These are phyloP conservation scores for Aspergillus indologenus DNA, from an alignment of 495 filamentous ascomycete species.

Conservation along the genomic window DNA sequence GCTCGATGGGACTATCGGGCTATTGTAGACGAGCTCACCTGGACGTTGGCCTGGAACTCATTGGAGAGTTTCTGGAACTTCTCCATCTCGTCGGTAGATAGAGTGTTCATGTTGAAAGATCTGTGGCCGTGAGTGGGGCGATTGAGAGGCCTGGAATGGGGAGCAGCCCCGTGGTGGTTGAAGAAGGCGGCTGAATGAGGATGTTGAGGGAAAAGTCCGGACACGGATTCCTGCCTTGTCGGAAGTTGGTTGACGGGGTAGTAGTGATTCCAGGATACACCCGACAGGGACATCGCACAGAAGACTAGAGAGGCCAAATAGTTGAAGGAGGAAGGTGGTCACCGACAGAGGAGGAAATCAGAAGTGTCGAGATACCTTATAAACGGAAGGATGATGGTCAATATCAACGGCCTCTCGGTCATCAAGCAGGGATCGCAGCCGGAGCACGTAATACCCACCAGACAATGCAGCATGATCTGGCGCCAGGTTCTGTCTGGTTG, in stretches of 20 bases:
- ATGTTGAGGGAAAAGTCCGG: conserved; percentile 17
- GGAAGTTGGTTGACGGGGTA: conserved; percentile 36
- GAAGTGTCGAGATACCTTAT: conserved; percentile 10
- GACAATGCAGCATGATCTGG: conserved; percentile 21
- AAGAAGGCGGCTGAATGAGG: conserved; percentile 23
- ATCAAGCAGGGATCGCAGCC: background rate
- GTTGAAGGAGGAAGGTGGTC: background rate
- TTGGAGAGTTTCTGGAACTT: conserved; percentile 53
- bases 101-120: conserved; percentile 41
- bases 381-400: conserved; percentile 9
- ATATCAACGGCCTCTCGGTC: conserved; percentile 5
- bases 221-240: conserved; percentile 29
- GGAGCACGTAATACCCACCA: conserved; percentile 13
- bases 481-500: conserved; percentile 5
- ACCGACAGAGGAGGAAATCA: conserved; percentile 3
- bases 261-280: conserved; percentile 37
- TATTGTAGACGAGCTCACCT: conserved; percentile 43
- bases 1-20: background rate
- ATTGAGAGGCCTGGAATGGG: conserved; percentile 22
- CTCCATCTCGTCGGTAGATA: conserved; percentile 52
- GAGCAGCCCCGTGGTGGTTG: conserved; percentile 25
- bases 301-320: background rate
- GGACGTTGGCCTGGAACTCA: conserved; percentile 63
- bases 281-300: conserved; percentile 47
- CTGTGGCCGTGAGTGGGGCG: conserved; percentile 1